Conservation (phyloP, 1,139 yeast species). For the Blastobotrys persicus region DNA sequence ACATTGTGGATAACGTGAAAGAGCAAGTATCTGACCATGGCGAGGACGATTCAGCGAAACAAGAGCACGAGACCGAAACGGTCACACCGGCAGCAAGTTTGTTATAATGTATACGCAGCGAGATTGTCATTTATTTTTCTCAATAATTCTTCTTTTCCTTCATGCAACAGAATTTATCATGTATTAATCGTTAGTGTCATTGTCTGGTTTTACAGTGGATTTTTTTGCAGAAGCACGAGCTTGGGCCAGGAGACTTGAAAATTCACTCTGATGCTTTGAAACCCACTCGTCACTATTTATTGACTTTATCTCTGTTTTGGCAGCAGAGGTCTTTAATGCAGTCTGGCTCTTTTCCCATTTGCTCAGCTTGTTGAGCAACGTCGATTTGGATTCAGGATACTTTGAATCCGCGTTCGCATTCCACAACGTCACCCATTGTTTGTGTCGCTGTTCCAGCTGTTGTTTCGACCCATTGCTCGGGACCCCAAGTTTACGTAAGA, state of each 20-base stretch:
- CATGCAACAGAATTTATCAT: too few relatives aligned
- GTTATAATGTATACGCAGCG: too few relatives aligned
- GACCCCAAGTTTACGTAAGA: slow-evolving; percentile 53
- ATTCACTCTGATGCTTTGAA: slow-evolving; percentile 49
- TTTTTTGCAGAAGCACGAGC: slow-evolving; percentile 4
- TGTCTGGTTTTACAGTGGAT: background rate
- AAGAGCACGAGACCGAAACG: too few relatives aligned
- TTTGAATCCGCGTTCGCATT: slow-evolving; percentile 82
- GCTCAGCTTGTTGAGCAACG: slow-evolving; percentile 53
- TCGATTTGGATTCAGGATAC: slow-evolving; percentile 57
- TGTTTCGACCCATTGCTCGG: slow-evolving; percentile 61
- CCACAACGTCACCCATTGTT: slow-evolving; percentile 75
- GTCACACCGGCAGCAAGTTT: too few relatives aligned
- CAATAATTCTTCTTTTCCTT: too few relatives aligned
- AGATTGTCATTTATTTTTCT: too few relatives aligned
- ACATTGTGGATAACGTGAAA: too few relatives aligned
- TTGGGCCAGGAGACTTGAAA: slow-evolving; percentile 33
- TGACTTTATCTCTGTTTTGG: slow-evolving; percentile 30
- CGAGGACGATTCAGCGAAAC: too few relatives aligned
- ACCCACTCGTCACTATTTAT: slow-evolving; percentile 52
- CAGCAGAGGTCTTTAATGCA: slow-evolving; percentile 9
- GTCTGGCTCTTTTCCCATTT: slow-evolving; percentile 58
- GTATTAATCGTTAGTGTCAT: background rate
- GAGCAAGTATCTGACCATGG: too few relatives aligned
- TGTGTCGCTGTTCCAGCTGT: slow-evolving; percentile 67